Base-by-base conservation (phyloP, 192 early-diverging fungal genomes). In the Coemansia sp. region DNA sequence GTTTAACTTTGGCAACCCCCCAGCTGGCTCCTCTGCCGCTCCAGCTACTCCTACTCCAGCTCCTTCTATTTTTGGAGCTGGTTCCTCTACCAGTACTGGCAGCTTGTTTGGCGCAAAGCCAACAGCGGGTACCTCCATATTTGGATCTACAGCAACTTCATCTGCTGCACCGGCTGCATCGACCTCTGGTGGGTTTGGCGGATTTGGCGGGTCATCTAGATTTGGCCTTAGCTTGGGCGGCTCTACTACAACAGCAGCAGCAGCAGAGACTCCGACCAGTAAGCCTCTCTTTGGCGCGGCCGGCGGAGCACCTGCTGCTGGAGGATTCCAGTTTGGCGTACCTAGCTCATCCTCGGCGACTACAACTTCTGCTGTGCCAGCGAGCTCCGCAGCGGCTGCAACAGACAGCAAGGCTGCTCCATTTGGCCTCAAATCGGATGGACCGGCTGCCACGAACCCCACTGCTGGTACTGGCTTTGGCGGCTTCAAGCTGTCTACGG, bases 401-500 rank as follows among this genome's bases (percentile, higher is more conserved):
- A 7, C 57, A 34, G 57, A 60, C 16, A 18, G 57, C 27, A 60
- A 60, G 24, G 57, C 57, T 5, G 31, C 57, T 12, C 31, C 57
- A 33, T 60, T 60, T 20, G 57, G 57, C 3, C 31, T 60, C 20
- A 71, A 86, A 65, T 73, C 68, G 33, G 67, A 83, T 33, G 49
- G 71, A 11, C 15, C 75, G 8, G 61, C 85, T 5, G 69, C 84
- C 1, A 63, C 85, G 18, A 70, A 77, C 52, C 85, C 87, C 13
- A 81, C 86, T 6, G 60, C 75, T 29, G 61, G 83, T 79, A 66
- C 86, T 40, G 69, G 82, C 0, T 27, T 83, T 40, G 80, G 80
- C 43, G 76, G 80, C 16, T 78, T 78, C 67, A 83, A 83, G 71
- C 70, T 78, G 5, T 70, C 80, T 13, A 70, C 76, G 1, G 67